Evolutionary conservation across 2,329 filamentous ascomycete species (phyloP), one percentile per base, ranked within the genome.

Genomic region (Lachnum nothofagi): DNA sequence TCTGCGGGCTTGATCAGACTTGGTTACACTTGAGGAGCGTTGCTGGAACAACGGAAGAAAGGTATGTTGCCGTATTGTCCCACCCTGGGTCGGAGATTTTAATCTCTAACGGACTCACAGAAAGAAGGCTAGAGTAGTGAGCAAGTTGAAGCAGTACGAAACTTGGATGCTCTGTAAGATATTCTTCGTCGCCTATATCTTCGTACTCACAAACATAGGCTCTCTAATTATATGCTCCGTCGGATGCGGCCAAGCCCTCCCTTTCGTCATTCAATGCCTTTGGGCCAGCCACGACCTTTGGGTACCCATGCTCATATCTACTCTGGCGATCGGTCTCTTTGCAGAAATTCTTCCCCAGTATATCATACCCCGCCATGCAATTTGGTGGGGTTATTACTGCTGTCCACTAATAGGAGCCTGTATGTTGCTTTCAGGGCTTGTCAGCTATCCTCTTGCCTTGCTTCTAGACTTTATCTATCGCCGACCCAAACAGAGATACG

Each of bases 341-440:
- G 57, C 52, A 22, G 60, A 63, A 41, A 50, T 63, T n/a, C 44
- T 63, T 23, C 62, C 62, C 25, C 59, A 60, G 47, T 60, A 54
- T 34, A 39, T 60, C 5, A 58, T 64, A 27, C 60, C 60, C 29
- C 40, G 44, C 40, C 45, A 53, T 35, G 50, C 60, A 27, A 42
- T 62, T 22, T 35, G 42, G 2, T 62, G 57, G 57, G 54, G 57
- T 7, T 62, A 60, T 33, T 61, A 61, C 29, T 61, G 52, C 43
- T 49, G 54, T 35, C 55, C 57, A 20, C 17, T 62, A 3, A 53
- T 63, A n/a, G 61, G 55, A 57, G 44, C 19, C 14, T 61, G 57
- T 34, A 64, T 64, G 61, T 56, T 40, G 42, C 31, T 55, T 3
- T 63, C 60, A 1, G 44, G 37, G 9, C 24, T 58, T 22, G 23